Conservation (phyloP, 495 filamentous ascomycete species). For the Trichoderma asperelloides region DNA sequence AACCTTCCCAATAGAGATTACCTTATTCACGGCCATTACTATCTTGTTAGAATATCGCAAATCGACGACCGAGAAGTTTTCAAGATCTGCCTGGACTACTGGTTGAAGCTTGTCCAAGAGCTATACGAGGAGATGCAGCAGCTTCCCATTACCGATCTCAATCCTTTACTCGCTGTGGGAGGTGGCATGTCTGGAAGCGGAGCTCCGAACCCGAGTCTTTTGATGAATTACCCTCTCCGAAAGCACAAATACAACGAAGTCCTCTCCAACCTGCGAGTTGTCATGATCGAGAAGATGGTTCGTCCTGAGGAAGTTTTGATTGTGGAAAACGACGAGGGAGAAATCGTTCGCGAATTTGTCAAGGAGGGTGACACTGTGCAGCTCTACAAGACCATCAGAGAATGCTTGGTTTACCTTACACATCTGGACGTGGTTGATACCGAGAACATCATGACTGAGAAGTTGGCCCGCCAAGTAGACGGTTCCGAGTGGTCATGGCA, state of each 20-base stretch:
- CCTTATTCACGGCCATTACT: constrained; percentile 91
- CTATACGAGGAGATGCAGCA: constrained; percentile 98
- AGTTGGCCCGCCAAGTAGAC: constrained; percentile 88
- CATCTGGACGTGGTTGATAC: constrained; percentile 97
- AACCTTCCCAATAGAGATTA: constrained; percentile 91
- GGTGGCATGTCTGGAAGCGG: constrained; percentile 62
- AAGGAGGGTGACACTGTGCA: constrained; percentile 99
- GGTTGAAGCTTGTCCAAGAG: constrained; percentile 97
- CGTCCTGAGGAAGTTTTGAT: constrained; percentile 96
- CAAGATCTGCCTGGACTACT: constrained; percentile 98
- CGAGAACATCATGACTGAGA: constrained; percentile 98
- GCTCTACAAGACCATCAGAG: constrained; percentile 96
- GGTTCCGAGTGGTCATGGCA: constrained; percentile 97
- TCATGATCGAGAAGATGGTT: constrained; percentile 99
- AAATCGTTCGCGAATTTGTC: constrained; percentile 97
- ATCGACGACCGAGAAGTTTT: constrained; percentile 99
- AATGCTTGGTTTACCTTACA: constrained; percentile 95
- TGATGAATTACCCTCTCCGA: constrained; percentile 80
- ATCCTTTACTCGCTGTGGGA: constrained; percentile 68
- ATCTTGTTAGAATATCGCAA: constrained; percentile 94
- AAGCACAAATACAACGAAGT: constrained; percentile 97
- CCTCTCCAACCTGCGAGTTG: constrained; percentile 81
- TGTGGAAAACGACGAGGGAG: constrained; percentile 98
- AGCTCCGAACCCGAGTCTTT: constrained; percentile 70
- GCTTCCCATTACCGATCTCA: constrained; percentile 83